Base-by-base conservation (phyloP, 2,329 filamentous ascomycete genomes). In the Pseudogymnoascus sp. region DNA sequence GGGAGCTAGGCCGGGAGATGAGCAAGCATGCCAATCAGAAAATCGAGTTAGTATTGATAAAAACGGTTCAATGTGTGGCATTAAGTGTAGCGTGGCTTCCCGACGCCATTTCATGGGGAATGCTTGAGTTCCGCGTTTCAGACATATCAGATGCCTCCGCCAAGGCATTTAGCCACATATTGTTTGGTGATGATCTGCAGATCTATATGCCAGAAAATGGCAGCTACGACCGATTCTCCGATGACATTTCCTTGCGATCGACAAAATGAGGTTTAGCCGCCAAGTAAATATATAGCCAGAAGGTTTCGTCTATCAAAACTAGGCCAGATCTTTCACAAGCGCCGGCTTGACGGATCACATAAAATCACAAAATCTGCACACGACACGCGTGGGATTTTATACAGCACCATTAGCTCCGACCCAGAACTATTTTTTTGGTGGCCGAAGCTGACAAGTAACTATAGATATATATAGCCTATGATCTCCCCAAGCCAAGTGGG, bases 91-190 rank as follows among this genome's bases (percentile, higher is more conserved):
- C n/a, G 10, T 33, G 26, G 46, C 26, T 50, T 16, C 7, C 26
- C 26, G 26, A 33, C 46, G 46, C 46, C 28, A 33, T 56, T 56
- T 56, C 26, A 19, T 56, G 46, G 26, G 46, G 46, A 56, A 56
- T 56, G 10, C 46, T 56, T 2, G 46, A 33, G n/a, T 56, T n/a
- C 28, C n/a, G 26, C 7, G 46, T 56, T 56, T 56, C 46, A 56
- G 46, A 56, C 46, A 56, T 56, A 56, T 56, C 26, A 53, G 46
- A 56, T 33, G 46, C 26, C 46, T 56, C 26, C 46, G 26, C 46
- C 46, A 56, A 56, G 46, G 26, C n/a, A 56, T 33, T 56, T 33
- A 56, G 46, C n/a, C 46, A 56, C 46, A 56, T 2, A 56, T 33
- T 19, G 7, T 56, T 56, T 19, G n/a, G n/a, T 56, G 46, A 6